These are phyloP conservation scores for Kluyveromyces dobzhanskii DNA, from an alignment of 805 yeast species.

Conservation along the genomic window DNA sequence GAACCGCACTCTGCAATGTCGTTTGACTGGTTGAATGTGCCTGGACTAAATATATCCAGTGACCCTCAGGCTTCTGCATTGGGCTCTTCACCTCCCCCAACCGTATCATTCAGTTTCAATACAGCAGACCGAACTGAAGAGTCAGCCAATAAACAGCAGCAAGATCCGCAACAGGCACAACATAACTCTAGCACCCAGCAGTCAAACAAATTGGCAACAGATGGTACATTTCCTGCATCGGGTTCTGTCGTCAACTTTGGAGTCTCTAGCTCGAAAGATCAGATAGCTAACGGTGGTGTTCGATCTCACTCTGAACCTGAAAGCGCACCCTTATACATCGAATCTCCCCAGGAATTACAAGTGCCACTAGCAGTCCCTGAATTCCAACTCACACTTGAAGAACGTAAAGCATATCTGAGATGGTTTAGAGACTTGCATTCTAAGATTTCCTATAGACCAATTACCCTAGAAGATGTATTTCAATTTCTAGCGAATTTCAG, in stretches of 20 bases:
- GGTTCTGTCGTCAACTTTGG: neutral
- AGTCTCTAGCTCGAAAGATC: neutral
- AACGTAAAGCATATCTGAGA: constrained; percentile 75
- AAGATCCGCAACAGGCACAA: neutral
- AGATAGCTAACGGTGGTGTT: neutral
- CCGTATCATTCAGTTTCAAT: constrained; percentile 41
- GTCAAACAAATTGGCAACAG: neutral
- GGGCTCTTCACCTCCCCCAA: constrained; percentile 35
- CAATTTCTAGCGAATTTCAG: constrained; percentile 70
- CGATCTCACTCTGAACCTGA: constrained; percentile 1
- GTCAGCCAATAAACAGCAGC: neutral
- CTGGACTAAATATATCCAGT: constrained; percentile 26
- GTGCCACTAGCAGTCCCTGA: constrained; percentile 60
- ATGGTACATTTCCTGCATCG: neutral
- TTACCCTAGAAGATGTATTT: constrained; percentile 71
- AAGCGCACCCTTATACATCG: constrained; percentile 10
- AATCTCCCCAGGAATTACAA: constrained; percentile 31
- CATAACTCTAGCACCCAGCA: neutral
- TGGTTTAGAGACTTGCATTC: constrained; percentile 87
- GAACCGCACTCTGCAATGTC: constrained; percentile 31
- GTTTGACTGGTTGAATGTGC: constrained; percentile 46
- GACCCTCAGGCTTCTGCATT: constrained; percentile 14
- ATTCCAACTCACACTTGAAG: constrained; percentile 65
- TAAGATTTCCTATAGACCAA: constrained; percentile 57
- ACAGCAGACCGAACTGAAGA: neutral